These are phyloP conservation scores for Nicotiana knightiana DNA, from an alignment of 257 asterid species.

Conservation along the genomic window DNA sequence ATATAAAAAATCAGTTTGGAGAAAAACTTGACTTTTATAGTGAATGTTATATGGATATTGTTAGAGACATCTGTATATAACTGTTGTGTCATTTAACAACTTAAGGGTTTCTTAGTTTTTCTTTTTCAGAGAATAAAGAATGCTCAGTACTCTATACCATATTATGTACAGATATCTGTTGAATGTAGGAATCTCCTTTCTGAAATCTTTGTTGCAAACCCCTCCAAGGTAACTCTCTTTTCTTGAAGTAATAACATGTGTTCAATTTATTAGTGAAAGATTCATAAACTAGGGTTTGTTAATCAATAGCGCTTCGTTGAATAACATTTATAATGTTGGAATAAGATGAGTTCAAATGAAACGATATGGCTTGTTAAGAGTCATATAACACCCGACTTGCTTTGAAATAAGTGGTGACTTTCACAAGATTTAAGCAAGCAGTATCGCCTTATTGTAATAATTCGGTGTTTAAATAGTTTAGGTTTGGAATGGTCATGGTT, in stretches of 20 bases:
- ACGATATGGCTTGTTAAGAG: neutral
- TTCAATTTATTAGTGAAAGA: too few species aligned
- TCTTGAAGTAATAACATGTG: too few species aligned
- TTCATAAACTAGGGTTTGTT: too few species aligned
- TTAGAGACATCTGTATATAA: too few species aligned
- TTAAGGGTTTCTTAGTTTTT: neutral
- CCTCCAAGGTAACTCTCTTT: slow-evolving; percentile 54
- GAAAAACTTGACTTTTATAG: too few species aligned
- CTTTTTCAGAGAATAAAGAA: slow-evolving; percentile 77
- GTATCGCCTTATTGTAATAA: too few species aligned
- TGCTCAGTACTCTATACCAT: slow-evolving; percentile 79
- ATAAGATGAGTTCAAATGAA: neutral
- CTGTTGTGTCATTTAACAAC: neutral
- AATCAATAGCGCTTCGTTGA: neutral
- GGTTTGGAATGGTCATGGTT: too few species aligned
- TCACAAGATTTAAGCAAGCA: neutral
- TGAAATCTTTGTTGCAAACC: slow-evolving; percentile 71
- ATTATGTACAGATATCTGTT: slow-evolving; percentile 79
- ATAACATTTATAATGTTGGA: neutral
- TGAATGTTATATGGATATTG: too few species aligned
- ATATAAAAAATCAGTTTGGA: too few species aligned
- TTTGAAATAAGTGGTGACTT: neutral
- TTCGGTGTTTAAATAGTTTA: neutral
- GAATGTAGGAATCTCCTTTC: slow-evolving; percentile 88
- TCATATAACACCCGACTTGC: neutral